A percentile compares a stretch with the other conserved stretches of the same genome.
Conservation (phyloP, 345 rosid genomes). For the Gossypium sturtianum region DNA sequence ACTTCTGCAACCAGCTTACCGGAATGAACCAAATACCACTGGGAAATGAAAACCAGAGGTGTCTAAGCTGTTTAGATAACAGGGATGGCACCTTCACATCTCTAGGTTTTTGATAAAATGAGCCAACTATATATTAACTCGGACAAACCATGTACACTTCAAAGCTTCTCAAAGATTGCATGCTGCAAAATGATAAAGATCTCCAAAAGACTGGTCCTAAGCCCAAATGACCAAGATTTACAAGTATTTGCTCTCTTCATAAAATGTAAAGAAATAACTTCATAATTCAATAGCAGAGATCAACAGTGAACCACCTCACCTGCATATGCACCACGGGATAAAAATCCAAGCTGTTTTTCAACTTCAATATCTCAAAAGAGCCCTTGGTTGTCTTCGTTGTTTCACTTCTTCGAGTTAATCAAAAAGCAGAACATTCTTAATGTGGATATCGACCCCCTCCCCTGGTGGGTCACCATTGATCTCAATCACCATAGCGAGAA, state of each 20-base stretch:
- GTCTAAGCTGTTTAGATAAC: no score
- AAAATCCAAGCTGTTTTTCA: background rate
- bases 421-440: slow-evolving; percentile 1
- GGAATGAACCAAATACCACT: no score
- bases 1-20: no score
- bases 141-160: slow-evolving; percentile 33
- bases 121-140: slow-evolving; percentile 25
- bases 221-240: slow-evolving; percentile 28
- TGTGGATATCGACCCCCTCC: background rate
- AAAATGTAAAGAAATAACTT: slow-evolving; percentile 24
- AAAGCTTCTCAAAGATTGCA: slow-evolving; percentile 25
- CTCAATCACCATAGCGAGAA: slow-evolving; percentile 18
- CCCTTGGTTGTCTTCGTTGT: background rate
- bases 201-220: slow-evolving; percentile 14
- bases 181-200: slow-evolving; percentile 9
- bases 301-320: slow-evolving; percentile 19
- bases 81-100: background rate
- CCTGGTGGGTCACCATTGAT: slow-evolving; percentile 6
- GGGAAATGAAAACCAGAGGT: no score
- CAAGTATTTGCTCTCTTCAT: slow-evolving; percentile 30
- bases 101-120: background rate
- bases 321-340: slow-evolving; percentile 7
- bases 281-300: slow-evolving; percentile 14
- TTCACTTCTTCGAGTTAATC: slow-evolving; percentile 2
- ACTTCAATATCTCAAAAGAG: background rate